Base-by-base conservation (phyloP, 495 filamentous ascomycete genomes). In the Massariosphaeria phaeospora region DNA sequence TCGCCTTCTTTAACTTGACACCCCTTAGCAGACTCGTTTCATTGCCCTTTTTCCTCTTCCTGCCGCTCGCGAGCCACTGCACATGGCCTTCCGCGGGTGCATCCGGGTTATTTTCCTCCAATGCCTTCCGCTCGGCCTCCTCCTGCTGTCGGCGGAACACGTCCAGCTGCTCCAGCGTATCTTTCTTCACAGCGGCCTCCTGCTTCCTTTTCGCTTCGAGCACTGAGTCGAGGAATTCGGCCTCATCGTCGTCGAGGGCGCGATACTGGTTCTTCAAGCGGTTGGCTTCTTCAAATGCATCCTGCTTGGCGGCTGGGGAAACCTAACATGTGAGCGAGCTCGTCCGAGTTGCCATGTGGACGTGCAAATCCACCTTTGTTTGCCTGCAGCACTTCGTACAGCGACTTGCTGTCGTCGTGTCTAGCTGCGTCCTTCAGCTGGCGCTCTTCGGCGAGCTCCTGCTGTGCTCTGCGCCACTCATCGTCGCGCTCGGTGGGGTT, bases 221-320 rank as follows among this genome's bases (percentile, higher is more conserved):
- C 13, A 95, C 79, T 1, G 79, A 84, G 52, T 94, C 90, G 13
- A 97, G 70, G 64, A 95, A 98, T 2, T 95, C 91, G 55, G 93
- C 79, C 71, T 98, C 93, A 63, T 94, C 91, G 56, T 95, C 88
- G 64, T 97, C 90, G 31, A 98, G 79, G 8, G 88, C 79, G 48
- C 90, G 85, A 73, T 96, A 98, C 73, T 97, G 93, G 67, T 97
- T 96, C 69, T 85, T 86, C 39, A 98, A 69, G 54, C 84, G 80
- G 51, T 80, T 45, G 13, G 61, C 80, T 51, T 98, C 94, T 69
- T 96, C 91, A 69, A 96, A 95, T 44, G 88, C 89, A 64, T 95
- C 91, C 72, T 97, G 89, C 70, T 97, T 97, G 59, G 89, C 89
- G 67, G 86, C 89, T 93, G 57, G 13, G 42, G 44, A 61, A 62